Evolutionary conservation across 176 grass and related monocot genomes (phyloP).

Genomic region (Juncus inflexus): DNA sequence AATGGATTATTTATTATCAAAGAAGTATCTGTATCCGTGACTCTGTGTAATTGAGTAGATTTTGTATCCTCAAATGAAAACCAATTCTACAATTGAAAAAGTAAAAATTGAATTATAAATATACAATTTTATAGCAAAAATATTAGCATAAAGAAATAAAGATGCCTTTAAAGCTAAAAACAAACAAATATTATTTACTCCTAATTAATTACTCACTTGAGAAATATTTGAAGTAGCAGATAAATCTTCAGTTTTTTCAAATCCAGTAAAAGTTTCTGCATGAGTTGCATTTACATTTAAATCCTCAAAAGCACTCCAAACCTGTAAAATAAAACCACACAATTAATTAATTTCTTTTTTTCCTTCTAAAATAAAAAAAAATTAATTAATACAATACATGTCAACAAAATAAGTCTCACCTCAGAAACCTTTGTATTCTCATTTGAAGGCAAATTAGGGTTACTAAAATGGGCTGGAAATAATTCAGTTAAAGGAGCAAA

Average conservation of each 20-base stretch:
- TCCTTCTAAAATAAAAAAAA: slow-evolving; percentile 1
- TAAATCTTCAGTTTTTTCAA: slow-evolving; percentile 28
- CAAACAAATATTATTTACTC: background rate
- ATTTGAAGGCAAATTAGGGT: slow-evolving; percentile 29
- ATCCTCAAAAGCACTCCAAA: slow-evolving; percentile 39
- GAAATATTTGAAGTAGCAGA: slow-evolving; percentile 22
- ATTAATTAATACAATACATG: background rate
- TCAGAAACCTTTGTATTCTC: slow-evolving; percentile 30
- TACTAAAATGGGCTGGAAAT: slow-evolving; percentile 16
- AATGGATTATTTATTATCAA: slow-evolving; percentile 35
- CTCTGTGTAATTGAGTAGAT: slow-evolving; percentile 27
- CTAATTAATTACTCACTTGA: slow-evolving; percentile 36
- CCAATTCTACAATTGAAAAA: slow-evolving; percentile 50
- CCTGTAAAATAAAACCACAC: slow-evolving; percentile 22
- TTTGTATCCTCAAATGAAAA: slow-evolving; percentile 54
- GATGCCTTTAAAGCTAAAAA: background rate
- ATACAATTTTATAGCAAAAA: too few species aligned
- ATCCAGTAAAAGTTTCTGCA: slow-evolving; percentile 22
- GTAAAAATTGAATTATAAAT: background rate
- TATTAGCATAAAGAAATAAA: too few species aligned
- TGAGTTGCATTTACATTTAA: slow-evolving; percentile 18
- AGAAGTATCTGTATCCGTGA: slow-evolving; percentile 17
- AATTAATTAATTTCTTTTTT: background rate
- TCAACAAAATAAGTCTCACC: slow-evolving; percentile 33
- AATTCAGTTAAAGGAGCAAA: slow-evolving; percentile 33